Evolutionary conservation across 176 grass and related monocot genomes (phyloP), one percentile per base, ranked within the genome.

Genomic region (Microstegium vimineum): DNA sequence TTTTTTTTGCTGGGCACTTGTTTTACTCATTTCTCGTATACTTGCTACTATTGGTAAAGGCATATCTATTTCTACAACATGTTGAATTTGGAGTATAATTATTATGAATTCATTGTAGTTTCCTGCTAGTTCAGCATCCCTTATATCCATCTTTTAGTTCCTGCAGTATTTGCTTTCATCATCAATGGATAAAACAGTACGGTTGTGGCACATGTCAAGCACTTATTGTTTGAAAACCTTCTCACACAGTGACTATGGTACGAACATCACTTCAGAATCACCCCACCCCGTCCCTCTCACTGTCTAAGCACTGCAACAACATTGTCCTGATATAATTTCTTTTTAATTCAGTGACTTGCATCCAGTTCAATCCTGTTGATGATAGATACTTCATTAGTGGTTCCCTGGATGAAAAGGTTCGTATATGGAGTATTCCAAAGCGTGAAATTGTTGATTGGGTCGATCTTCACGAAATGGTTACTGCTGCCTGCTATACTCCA

Each of bases 141-240:
- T 83, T 56, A 72, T 10, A 63, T 90, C n/a, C 37, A 37, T 33
- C 74, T 87, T 90, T 82, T 41, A 11, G 84, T 54, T 87, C 13
- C 62, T 85, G 71, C 87, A 99, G 96, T 93, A 93, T 71, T 92
- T 99, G 69, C 86, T 99, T 84, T 99, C 96, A 61, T 95, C 96
- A 47, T 99, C 96, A 69, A 99, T 99, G 96, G 96, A 99, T 91
- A 99, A 99, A 93, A 99, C 96, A 33, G 96, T 99, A 67, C 88
- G 96, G 83, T 84, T 99, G 67, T 99, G 96, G 96, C 86, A 99
- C 85, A 91, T 99, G 93, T 92, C 93, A 62, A 95, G 83, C 86
- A 95, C 86, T 80, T 93, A 90, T 42, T 99, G 96, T 87, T 86
- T 99, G 80, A 95, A 95, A 95, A 84, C 70, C 46, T 99, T 99